Conservation (phyloP, 805 yeast genomes). For the Pichia paraexigua region DNA sequence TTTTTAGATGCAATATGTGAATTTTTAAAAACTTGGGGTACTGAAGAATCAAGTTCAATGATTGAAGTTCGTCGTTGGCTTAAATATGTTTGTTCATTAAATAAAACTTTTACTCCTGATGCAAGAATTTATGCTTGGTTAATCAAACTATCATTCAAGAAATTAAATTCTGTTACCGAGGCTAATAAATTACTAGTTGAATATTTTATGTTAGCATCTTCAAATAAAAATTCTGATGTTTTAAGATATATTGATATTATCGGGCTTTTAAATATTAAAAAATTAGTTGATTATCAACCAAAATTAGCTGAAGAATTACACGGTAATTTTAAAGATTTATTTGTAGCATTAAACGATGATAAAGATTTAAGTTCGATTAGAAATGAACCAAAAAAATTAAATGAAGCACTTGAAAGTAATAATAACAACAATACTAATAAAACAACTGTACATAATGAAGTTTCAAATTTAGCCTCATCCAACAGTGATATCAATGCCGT, state of each 20-base stretch:
- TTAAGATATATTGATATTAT: slow-evolving; percentile 39
- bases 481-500: background rate
- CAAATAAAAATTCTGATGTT: slow-evolving; percentile 26
- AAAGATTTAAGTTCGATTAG: background rate
- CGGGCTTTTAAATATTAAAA: slow-evolving; percentile 35
- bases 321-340: slow-evolving; percentile 19
- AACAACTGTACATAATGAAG: background rate
- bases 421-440: background rate
- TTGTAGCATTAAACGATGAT: slow-evolving; percentile 11
- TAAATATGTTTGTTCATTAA: slow-evolving; percentile 13
- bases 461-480: background rate
- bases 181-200: slow-evolving; percentile 13
- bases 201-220: slow-evolving; percentile 12
- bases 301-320: slow-evolving; percentile 19
- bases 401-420: background rate
- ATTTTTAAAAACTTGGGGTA: slow-evolving; percentile 38
- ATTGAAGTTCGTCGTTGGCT: slow-evolving; percentile 22
- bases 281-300: slow-evolving; percentile 28
- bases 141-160: slow-evolving; percentile 21
- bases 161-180: slow-evolving; percentile 12
- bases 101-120: slow-evolving; percentile 17
- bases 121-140: slow-evolving; percentile 27
- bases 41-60: slow-evolving; percentile 18
- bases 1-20: slow-evolving; percentile 64
- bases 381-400: background rate